Base-by-base conservation (phyloP, 2,329 filamentous ascomycete species). In the Pseudogymnoascus sp. region DNA sequence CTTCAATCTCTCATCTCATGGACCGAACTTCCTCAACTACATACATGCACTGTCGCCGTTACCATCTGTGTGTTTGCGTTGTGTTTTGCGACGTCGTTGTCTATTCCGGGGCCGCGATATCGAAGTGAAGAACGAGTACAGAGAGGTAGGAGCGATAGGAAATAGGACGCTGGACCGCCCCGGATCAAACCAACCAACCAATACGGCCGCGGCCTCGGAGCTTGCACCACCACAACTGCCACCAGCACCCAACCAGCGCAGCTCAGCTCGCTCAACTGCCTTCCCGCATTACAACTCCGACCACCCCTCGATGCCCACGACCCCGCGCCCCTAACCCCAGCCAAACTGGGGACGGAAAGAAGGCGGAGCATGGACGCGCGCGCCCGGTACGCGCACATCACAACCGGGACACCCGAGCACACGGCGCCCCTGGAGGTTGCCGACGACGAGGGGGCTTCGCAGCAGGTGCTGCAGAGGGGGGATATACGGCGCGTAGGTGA, bases 21-120 rank as follows among this genome's bases (percentile, higher is more conserved):
- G 41, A 48, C 28, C n/a, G 41, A 48, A 23, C 41, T 48, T 48
- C 41, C 41, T 48, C 41, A 28, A 48, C 37, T 39, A 28, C 41
- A 12, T 15, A 39, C 37, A 12, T 48, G 23, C 15, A 28, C 41
- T 28, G 15, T n/a, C 41, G 41, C 41, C n/a, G n/a, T 28, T 48
- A 28, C n/a, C n/a, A 8, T 48, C 28, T 48, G 41, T 10, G 41
- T 28, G 39, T 48, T 28, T 15, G 23, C n/a, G 41, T 28, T 48
- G 41, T 28, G 23, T 28, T 15, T 21, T 26, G 39, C 9, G n/a
- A n/a, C 19, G 37, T 21, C 28, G 41, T 28, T 28, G 41, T 26
- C 28, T 26, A 13, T 28, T 28, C n/a, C 23, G 23, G 41, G 21
- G 28, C n/a, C n/a, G 23, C 23, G 23, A 48, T 48, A 48, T 28